Evolutionary conservation across 1,284 basidiomycete species (phyloP), one percentile per base, ranked within the genome.

Genomic region (Malassezia sp.): DNA sequence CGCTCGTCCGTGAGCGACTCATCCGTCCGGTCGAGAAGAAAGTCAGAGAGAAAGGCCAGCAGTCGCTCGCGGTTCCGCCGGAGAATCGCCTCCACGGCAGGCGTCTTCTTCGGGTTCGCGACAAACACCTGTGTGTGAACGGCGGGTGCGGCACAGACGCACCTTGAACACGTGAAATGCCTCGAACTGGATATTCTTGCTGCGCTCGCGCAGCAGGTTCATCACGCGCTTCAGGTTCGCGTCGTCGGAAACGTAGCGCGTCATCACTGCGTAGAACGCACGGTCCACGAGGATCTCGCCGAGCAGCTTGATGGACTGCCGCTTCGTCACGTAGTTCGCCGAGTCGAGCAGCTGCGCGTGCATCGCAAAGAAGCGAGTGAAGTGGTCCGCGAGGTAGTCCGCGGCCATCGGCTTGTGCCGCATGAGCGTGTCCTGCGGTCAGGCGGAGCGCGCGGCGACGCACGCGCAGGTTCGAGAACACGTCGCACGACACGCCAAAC

Each of bases 131-230:
- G n/a, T n/a, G n/a, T n/a, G n/a, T n/a, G n/a, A n/a, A n/a, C n/a
- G n/a, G n/a, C n/a, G n/a, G n/a, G n/a, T n/a, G n/a, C n/a, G n/a
- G n/a, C n/a, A n/a, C n/a, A n/a, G n/a, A n/a, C n/a, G n/a, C n/a
- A n/a, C 91, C 79, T 97, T 99, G 80, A 99, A 99, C 26, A 99
- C 93, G 63, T 97, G 93, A 73, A 99, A 99, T 2, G 91, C 91
- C 72, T 99, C 91, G 53, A 96, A 97, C 72, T 99, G 91, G 43
- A 99, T 97, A 72, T 99, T 96, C 76, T 88, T 86, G 76, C 87
- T 91, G 76, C 89, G 89, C 68, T 96, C 89, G 53, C 89, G 78
- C 39, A 99, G 75, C 42, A 97, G 78, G 72, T 97, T 97, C 91
- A 99, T 99, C 87, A 97, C 95, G 80, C 91, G 85, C 80, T 96